Conservation (phyloP, 192 early-diverging fungal species). For the Chytriomyces sp. region DNA sequence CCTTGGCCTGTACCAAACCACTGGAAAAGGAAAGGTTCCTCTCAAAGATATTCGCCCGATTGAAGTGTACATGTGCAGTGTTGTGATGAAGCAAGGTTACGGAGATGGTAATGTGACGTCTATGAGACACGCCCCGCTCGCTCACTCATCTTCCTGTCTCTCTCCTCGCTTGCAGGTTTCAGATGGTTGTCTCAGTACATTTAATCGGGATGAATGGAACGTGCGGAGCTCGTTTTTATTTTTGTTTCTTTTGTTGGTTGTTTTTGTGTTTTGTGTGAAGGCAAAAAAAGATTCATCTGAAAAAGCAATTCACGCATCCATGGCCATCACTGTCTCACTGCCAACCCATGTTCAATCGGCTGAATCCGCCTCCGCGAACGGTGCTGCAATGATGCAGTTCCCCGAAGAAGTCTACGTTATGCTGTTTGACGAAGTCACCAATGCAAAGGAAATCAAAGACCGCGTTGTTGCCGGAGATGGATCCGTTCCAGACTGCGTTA, state of each 20-base stretch:
- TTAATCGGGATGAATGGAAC: slow-evolving; percentile 3
- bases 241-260: too few species aligned
- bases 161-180: slow-evolving; percentile 38
- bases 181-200: slow-evolving; percentile 57
- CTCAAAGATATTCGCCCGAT: slow-evolving; percentile 94
- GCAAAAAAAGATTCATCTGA: not conserved
- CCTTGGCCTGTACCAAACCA: slow-evolving; percentile 95
- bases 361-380: not conserved
- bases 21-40: slow-evolving; percentile 95
- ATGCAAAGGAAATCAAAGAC: slow-evolving; percentile 39
- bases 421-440: slow-evolving; percentile 40
- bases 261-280: not conserved
- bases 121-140: not conserved
- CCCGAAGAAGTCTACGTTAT: slow-evolving; percentile 31
- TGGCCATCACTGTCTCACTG: slow-evolving; percentile 28
- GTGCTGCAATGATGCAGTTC: slow-evolving; percentile 7
- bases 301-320: not conserved
- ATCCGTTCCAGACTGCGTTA: slow-evolving; percentile 40
- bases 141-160: not conserved
- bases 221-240: too few species aligned
- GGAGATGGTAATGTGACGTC: slow-evolving; percentile 74
- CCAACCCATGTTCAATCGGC: slow-evolving; percentile 27
- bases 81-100: slow-evolving; percentile 98
- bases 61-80: slow-evolving; percentile 99
- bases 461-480: slow-evolving; percentile 40